Percentiles rank a stretch among this genome's conserved stretches.
These are phyloP conservation scores for Citrullus amarus DNA, from an alignment of 306 rosid genomes.

Conservation along the genomic window DNA sequence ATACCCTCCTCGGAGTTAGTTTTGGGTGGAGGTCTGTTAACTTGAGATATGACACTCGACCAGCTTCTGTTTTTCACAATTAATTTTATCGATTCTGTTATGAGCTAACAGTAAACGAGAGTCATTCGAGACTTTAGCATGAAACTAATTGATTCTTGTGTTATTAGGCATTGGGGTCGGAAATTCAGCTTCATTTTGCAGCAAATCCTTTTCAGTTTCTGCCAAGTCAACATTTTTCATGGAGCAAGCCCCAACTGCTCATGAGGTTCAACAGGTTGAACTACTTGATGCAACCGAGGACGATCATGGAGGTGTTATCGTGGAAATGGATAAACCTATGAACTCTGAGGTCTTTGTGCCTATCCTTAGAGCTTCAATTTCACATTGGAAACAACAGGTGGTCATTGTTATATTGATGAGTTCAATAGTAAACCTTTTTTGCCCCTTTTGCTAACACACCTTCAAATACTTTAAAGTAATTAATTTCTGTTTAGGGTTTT, in stretches of 20 bases:
- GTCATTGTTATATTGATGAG: not conserved
- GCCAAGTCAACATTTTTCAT: slow-evolving; percentile 15
- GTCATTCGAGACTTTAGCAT: not conserved
- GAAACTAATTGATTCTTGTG: not conserved
- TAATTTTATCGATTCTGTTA: not conserved
- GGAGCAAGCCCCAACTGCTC: slow-evolving; percentile 16
- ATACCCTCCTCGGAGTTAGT: not conserved
- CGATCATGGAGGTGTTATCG: slow-evolving; percentile 57
- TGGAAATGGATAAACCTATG: slow-evolving; percentile 44
- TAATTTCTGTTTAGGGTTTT: not conserved
- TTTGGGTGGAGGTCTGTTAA: not conserved
- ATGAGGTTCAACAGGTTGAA: slow-evolving; percentile 27
- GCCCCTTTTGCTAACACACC: not conserved
- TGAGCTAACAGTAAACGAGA: not conserved
- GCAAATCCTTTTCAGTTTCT: slow-evolving; percentile 17
- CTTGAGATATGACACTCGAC: not conserved
- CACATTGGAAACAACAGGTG: slow-evolving; percentile 73
- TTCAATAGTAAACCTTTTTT: not conserved
- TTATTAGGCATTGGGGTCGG: slow-evolving; percentile 13
- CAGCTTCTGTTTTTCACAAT: not conserved
- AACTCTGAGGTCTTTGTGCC: slow-evolving; percentile 32
- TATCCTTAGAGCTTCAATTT: slow-evolving; percentile 49
- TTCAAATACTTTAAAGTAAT: not conserved
- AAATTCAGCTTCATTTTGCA: slow-evolving; percentile 2
- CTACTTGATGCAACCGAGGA: slow-evolving; percentile 43